phyloP scores from a whole-genome alignment of 495 filamentous ascomycete genomes.

The Halenospora varia region DNA sequence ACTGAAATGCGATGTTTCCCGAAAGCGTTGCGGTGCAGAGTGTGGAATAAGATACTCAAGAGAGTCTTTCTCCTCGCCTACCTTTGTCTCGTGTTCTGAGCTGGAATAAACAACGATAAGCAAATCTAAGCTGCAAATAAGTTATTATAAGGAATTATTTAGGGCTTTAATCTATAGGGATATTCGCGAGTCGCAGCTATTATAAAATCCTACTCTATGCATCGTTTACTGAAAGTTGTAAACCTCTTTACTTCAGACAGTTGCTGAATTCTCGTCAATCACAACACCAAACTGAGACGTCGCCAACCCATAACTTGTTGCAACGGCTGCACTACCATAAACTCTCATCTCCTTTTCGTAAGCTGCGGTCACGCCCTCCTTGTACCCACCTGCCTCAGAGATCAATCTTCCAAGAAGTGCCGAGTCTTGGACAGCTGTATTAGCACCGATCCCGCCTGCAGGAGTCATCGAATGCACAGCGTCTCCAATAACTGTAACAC shows the following conservation, averaged over 20 bases:
- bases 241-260: conserved; percentile 14
- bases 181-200: too few species aligned
- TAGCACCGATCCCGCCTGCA: conserved; percentile 54
- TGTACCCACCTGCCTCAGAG: conserved; percentile 37
- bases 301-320: conserved; percentile 39
- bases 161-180: too few species aligned
- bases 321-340: conserved; percentile 47
- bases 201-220: too few species aligned
- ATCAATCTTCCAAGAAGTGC: conserved; percentile 43
- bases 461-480: conserved; percentile 60
- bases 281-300: conserved; percentile 32
- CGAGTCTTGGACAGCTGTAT: conserved; percentile 51
- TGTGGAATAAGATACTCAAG: too few species aligned
- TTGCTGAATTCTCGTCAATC: conserved; percentile 36
- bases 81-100: too few species aligned
- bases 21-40: too few species aligned
- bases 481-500: conserved; percentile 59
- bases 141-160: too few species aligned
- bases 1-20: too few species aligned
- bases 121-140: too few species aligned
- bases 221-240: too few species aligned
- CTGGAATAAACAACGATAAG: too few species aligned
- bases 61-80: too few species aligned
- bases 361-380: conserved; percentile 38
- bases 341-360: conserved; percentile 56